Percentiles rank a stretch among this genome's conserved stretches.
Evolutionary conservation across 169 alveolate species (phyloP).

Genomic region (Plasmodium gallinaceum): DNA sequence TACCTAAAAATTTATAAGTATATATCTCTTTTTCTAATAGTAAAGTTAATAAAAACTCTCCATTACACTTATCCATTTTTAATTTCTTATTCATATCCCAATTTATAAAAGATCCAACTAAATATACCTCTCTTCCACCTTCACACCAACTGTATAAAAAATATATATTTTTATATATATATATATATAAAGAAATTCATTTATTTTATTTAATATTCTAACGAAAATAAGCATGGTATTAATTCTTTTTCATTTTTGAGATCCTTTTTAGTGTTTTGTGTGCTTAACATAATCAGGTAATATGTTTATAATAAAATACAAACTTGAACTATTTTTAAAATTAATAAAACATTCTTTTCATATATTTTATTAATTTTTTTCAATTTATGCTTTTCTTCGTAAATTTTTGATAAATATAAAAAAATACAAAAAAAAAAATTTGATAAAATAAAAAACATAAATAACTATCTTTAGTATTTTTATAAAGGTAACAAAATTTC

Average conservation of each 20-base stretch:
- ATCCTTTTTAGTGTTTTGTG: background rate
- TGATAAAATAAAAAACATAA: background rate
- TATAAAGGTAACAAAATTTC: too few species aligned
- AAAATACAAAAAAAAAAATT: background rate
- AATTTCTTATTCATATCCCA: background rate
- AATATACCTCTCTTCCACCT: background rate
- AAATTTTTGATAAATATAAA: background rate
- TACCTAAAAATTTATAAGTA: background rate
- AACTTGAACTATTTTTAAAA: background rate
- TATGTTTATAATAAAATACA: background rate
- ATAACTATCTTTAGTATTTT: too few species aligned
- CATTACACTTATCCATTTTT: background rate
- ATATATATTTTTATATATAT: background rate
- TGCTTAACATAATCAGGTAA: background rate
- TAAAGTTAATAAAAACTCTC: background rate
- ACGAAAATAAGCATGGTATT: background rate
- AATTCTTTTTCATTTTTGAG: background rate
- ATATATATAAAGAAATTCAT: background rate
- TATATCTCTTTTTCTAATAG: background rate
- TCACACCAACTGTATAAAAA: background rate
- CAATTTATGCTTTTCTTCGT: background rate
- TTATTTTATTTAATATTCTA: background rate
- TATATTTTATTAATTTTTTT: background rate
- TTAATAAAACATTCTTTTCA: background rate
- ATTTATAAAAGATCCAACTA: background rate